A percentile compares a stretch with the other conserved stretches of the same genome.
Conservation (phyloP, 192 early-diverging fungal species). For the Obelidium mucronatum region DNA sequence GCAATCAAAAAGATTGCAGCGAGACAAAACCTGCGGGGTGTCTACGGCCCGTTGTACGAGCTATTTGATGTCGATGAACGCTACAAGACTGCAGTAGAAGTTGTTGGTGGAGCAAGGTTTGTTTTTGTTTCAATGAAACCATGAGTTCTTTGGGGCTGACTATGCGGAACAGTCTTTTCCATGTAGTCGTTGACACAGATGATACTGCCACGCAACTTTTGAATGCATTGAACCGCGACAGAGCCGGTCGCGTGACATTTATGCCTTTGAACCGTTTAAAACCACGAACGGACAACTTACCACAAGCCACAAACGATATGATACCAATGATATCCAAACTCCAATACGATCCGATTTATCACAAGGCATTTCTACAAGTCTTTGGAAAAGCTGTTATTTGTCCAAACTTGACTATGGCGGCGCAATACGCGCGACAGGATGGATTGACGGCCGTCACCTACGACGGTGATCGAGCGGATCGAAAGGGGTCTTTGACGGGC, state of each 20-base stretch:
- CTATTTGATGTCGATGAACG: constrained; percentile 88
- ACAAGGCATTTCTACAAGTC: constrained; percentile 85
- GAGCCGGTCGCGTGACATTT: constrained; percentile 88
- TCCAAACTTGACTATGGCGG: constrained; percentile 80
- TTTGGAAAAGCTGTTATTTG: constrained; percentile 94
- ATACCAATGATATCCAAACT: constrained; percentile 86
- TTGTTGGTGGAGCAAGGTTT: constrained; percentile 80
- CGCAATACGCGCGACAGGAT: constrained; percentile 77
- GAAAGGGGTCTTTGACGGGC: constrained; percentile 91
- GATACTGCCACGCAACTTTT: constrained; percentile 83
- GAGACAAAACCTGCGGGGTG: constrained; percentile 65
- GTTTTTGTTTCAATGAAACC: background rate
- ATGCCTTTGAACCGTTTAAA: constrained; percentile 94
- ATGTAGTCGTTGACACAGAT: constrained; percentile 96
- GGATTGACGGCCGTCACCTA: constrained; percentile 87
- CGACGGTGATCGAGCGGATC: constrained; percentile 91
- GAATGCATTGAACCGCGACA: constrained; percentile 56
- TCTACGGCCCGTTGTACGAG: constrained; percentile 92
- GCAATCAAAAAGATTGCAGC: constrained; percentile 75
- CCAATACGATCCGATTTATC: constrained; percentile 70
- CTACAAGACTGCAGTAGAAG: constrained; percentile 87
- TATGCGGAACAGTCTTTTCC: constrained; percentile 75
- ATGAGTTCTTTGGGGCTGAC: no score
- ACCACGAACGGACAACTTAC: constrained; percentile 60
- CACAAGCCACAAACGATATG: constrained; percentile 68